Base-by-base conservation (phyloP, 163 green algal genomes). In the Volvox carteri region DNA sequence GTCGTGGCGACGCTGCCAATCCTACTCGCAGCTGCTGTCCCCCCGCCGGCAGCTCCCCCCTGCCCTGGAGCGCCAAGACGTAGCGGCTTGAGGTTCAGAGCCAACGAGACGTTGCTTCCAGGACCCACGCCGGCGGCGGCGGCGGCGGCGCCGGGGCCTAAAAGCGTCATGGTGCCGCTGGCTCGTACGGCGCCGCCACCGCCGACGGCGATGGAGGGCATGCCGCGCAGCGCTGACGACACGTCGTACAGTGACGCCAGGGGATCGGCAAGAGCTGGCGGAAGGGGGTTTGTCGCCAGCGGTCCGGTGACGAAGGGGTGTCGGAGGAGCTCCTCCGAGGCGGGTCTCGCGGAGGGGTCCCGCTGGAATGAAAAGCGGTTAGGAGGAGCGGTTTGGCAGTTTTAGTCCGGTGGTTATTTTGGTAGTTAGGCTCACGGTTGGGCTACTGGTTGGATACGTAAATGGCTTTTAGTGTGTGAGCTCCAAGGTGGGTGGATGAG, bases 281-380 rank as follows among this genome's bases (percentile, higher is more conserved):
- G 81, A 23, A 79, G 48, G 9, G 81, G 81, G 33, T 44, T 79
- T 33, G 60, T 41, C 4, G 65, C 37, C 18, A 87, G 65, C 16
- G 81, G 81, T 3, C 44, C 33, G 65, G 65, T 87, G 46, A 95
- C 90, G 78, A 94, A 96, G 14, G 92, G 89, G 75, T 95, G 92
- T 0, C 76, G 72, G 12, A 96, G 88, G 21, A 95, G 90, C 60
- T 90, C 80, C 67, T 93, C 91, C 19, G 91, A 92, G n/a, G 84
- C 90, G 16, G 93, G 92, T 5, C 94, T 90, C 14, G 65, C 37
- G 18, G 79, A 62, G 8, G 92, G 90, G 78, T 96, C 92, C 12
- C 92, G 86, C 88, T 92, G 88, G 25, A 58, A 58, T 9, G 18
- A 39, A 72, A 12, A 37, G 37, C 25, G 60, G 60, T 65, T 25